Evolutionary conservation across 805 yeast species (phyloP).

Genomic region (Peterozyma toletana): DNA sequence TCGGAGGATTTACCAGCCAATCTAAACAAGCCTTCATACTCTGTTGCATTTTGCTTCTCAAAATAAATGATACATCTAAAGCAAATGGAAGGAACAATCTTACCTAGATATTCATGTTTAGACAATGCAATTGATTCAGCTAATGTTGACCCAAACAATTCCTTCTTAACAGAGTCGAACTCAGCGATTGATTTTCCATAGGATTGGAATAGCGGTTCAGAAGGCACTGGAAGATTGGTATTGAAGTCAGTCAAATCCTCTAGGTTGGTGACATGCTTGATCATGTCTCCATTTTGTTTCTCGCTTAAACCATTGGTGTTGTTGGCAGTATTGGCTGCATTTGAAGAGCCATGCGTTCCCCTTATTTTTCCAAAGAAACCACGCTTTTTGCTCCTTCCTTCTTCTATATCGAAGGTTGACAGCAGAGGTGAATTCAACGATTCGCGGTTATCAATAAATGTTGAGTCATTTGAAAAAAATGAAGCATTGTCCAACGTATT

Average conservation of each 20-base stretch:
- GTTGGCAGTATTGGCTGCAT: background rate
- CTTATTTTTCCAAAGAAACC: background rate
- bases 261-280: conserved; percentile 1
- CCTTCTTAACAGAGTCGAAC: background rate
- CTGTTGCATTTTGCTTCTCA: conserved; percentile 58
- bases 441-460: background rate
- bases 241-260: background rate
- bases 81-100: conserved; percentile 65
- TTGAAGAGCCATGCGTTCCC: background rate
- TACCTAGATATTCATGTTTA: conserved; percentile 34
- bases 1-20: conserved; percentile 81
- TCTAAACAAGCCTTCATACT: conserved; percentile 87
- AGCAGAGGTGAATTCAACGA: background rate
- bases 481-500: conserved; percentile 4
- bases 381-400: background rate
- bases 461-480: background rate
- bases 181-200: conserved; percentile 1
- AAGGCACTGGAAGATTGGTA: background rate
- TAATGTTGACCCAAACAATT: conserved; percentile 62
- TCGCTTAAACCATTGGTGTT: background rate
- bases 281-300: background rate
- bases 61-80: conserved; percentile 69
- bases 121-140: conserved; percentile 45
- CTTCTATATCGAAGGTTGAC: background rate
- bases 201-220: background rate